A percentile compares a stretch with the other conserved stretches of the same genome.
Conservation (phyloP, 1,139 yeast genomes). For the Candida pseudocylindracea region DNA sequence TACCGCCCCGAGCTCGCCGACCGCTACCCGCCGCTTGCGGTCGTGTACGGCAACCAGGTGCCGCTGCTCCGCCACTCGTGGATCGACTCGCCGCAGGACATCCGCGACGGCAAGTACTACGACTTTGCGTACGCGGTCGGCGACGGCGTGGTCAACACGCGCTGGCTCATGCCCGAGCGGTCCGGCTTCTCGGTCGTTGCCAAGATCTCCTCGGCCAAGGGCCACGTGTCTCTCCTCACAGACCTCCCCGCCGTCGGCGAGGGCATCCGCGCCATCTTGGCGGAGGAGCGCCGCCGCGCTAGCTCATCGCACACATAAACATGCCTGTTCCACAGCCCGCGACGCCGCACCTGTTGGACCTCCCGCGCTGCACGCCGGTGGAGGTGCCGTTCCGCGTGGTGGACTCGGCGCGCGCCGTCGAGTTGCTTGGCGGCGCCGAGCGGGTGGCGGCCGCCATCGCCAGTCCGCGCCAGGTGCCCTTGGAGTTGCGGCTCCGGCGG, state of each 20-base stretch:
- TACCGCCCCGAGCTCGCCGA: conserved; percentile 20
- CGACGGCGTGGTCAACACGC: conserved; percentile 78
- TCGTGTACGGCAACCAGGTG: conserved; percentile 56
- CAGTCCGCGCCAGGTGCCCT: conserved; percentile 5
- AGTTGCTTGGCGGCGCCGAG: conserved; percentile 56
- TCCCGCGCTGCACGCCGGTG: conserved; percentile 55
- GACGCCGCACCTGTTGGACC: conserved; percentile 26
- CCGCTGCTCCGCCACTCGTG: conserved; percentile 72
- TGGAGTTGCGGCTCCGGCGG: conserved; percentile 43
- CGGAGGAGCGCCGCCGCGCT: conserved; percentile 24
- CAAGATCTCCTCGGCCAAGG: conserved; percentile 38
- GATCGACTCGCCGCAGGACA: conserved; percentile 29
- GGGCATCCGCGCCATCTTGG: conserved; percentile 38
- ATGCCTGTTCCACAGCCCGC: not conserved
- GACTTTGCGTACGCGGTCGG: conserved; percentile 77
- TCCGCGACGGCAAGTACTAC: conserved; percentile 48
- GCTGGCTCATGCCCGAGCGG: conserved; percentile 59
- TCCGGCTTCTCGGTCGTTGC: conserved; percentile 45
- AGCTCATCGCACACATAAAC: not conserved
- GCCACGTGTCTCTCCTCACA: conserved; percentile 63
- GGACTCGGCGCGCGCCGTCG: conserved; percentile 38
- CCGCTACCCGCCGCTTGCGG: conserved; percentile 62
- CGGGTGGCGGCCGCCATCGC: conserved; percentile 17
- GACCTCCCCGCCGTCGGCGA: conserved; percentile 52
- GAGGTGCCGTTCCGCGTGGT: conserved; percentile 65